A percentile compares a stretch with the other conserved stretches of the same genome.
Evolutionary conservation across 2,329 filamentous ascomycete species (phyloP).

Genomic region (Dactylellina leptospora): DNA sequence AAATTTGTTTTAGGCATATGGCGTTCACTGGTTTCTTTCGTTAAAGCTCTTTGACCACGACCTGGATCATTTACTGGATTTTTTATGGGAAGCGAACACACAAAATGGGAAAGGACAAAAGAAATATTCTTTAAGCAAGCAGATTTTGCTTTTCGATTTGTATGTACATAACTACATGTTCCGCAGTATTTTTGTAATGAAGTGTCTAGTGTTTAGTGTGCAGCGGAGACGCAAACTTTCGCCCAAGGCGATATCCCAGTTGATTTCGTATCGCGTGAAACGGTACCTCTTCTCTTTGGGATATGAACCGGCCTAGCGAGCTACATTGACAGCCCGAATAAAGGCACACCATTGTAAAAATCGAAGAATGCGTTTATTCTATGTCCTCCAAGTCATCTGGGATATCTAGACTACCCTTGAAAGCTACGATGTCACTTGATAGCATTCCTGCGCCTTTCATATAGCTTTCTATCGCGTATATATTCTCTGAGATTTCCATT

Average conservation of each 20-base stretch:
- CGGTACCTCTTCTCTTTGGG: too few relatives aligned
- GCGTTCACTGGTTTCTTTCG: slow-evolving; percentile 34
- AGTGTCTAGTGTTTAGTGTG: not conserved
- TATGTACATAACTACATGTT: too few relatives aligned
- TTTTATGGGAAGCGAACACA: not conserved
- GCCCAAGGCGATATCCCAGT: too few relatives aligned
- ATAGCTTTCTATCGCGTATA: slow-evolving; percentile 55
- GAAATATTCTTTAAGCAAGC: slow-evolving; percentile 1
- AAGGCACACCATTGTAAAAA: too few relatives aligned
- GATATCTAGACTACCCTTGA: slow-evolving; percentile 30
- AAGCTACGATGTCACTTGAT: slow-evolving; percentile 32
- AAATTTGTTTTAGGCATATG: too few relatives aligned
- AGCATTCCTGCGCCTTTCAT: slow-evolving; percentile 47
- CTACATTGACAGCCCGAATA: too few relatives aligned
- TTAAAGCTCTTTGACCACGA: too few relatives aligned
- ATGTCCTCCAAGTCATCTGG: slow-evolving; percentile 44
- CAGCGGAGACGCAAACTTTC: not conserved
- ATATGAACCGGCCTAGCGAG: too few relatives aligned
- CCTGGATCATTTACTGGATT: too few relatives aligned
- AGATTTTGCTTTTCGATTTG: too few relatives aligned
- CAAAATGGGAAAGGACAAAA: slow-evolving; percentile 1
- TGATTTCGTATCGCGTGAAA: too few relatives aligned
- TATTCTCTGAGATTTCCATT: slow-evolving; percentile 56
- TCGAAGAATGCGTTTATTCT: slow-evolving; percentile 10
- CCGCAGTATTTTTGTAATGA: too few relatives aligned